Conservation (phyloP, 2,329 filamentous ascomycete species). For the Monosporascus sp. region DNA sequence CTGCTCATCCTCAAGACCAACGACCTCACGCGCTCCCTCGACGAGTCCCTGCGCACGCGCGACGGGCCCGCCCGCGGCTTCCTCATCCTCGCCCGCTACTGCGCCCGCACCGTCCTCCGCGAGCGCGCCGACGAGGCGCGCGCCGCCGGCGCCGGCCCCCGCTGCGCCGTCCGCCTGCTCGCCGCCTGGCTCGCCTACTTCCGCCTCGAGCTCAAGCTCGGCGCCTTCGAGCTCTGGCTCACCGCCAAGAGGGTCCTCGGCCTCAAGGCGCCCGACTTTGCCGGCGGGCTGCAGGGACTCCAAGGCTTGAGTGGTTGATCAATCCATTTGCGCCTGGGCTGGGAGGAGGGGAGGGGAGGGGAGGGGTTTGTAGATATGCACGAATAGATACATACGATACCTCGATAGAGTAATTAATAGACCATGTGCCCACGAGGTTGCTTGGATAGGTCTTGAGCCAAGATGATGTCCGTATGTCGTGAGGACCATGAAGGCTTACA, state of each 20-base stretch:
- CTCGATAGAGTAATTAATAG: no score
- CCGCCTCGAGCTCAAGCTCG: conserved; percentile 58
- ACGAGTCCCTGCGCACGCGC: conserved; percentile 79
- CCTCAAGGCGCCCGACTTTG: conserved; percentile 11
- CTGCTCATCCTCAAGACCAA: conserved; percentile 96
- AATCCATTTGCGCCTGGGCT: no score
- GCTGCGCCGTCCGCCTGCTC: conserved; percentile 51
- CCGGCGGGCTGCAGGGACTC: not conserved
- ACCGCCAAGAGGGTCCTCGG: conserved; percentile 45
- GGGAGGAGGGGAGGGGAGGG: no score
- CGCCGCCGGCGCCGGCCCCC: conserved; percentile 49
- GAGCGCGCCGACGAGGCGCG: conserved; percentile 53
- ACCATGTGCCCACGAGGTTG: no score
- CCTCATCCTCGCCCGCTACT: conserved; percentile 64
- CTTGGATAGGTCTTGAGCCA: no score
- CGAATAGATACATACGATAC: no score
- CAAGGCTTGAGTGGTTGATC: no score
- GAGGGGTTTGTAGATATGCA: no score
- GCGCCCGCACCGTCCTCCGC: conserved; percentile 59
- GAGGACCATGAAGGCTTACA: no score
- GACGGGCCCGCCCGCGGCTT: conserved; percentile 61
- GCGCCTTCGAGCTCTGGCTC: conserved; percentile 59
- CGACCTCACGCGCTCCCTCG: conserved; percentile 86
- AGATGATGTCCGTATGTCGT: no score
- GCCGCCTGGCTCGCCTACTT: conserved; percentile 54